These are phyloP conservation scores for Eragrostis nindensis DNA, from an alignment of 176 grass and related monocot species.

Conservation along the genomic window DNA sequence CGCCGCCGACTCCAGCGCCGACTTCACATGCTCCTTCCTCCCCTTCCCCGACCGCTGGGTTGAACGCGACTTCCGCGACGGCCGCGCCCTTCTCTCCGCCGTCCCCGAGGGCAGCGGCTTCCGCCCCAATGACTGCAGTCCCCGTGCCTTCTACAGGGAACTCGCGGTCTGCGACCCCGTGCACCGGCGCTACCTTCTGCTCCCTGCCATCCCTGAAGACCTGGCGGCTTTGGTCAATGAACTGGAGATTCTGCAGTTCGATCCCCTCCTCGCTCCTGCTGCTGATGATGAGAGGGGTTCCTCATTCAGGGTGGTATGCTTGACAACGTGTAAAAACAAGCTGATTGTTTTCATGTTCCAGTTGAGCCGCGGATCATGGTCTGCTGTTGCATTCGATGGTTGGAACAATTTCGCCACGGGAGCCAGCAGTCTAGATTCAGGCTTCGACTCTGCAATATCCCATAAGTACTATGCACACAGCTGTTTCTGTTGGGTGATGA, in stretches of 20 bases:
- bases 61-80: neutral
- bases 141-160: neutral
- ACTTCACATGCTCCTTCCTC: slow-evolving; percentile 26
- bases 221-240: neutral
- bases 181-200: slow-evolving; percentile 2
- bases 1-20: neutral
- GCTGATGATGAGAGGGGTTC: neutral
- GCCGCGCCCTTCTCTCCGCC: slow-evolving; percentile 10
- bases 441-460: neutral
- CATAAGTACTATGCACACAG: too few relatives aligned
- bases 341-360: neutral
- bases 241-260: neutral
- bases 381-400: neutral
- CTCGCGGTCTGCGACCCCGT: slow-evolving; percentile 26
- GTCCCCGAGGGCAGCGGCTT: neutral
- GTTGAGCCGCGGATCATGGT: neutral
- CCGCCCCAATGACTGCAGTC: neutral
- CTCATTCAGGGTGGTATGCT: slow-evolving; percentile 26
- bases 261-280: neutral
- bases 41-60: neutral
- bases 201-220: neutral
- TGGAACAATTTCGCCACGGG: neutral
- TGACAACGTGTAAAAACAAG: neutral
- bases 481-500: too few relatives aligned
- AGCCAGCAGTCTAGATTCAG: too few relatives aligned